A percentile compares a stretch with the other conserved stretches of the same genome.
Conservation (phyloP, 192 early-diverging fungal species). For the Gamsiella multidivaricata region DNA sequence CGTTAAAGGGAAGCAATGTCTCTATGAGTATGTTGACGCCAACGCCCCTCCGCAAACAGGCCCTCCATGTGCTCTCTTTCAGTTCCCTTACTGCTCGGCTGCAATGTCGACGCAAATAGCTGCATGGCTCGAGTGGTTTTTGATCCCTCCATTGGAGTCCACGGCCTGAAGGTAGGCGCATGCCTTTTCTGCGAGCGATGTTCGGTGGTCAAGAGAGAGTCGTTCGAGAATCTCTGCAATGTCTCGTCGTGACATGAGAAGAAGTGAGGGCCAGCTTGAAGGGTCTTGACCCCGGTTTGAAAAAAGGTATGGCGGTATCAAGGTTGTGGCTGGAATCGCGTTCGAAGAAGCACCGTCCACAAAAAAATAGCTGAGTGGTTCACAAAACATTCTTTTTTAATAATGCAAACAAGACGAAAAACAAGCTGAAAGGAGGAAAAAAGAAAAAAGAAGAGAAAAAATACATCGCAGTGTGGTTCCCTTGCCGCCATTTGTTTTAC, state of each 20-base stretch:
- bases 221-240: conserved; percentile 27
- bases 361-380: no score
- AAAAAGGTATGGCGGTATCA: no score
- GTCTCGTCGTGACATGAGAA: conserved; percentile 48
- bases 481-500: neutral
- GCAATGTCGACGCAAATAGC: conserved; percentile 52
- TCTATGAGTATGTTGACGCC: neutral
- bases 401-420: no score
- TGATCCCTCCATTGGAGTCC: conserved; percentile 31
- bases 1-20: neutral
- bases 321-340: no score
- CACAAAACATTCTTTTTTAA: no score
- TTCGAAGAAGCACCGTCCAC: no score
- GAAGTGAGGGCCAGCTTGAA: neutral
- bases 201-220: conserved; percentile 44
- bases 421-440: no score
- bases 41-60: neutral
- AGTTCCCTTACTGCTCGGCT: conserved; percentile 18
- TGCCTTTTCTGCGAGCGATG: conserved; percentile 44
- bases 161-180: conserved; percentile 39
- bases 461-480: neutral
- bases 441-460: neutral
- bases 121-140: conserved; percentile 43
- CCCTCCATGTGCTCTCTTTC: no score
- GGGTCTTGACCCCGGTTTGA: no score